A percentile compares a stretch with the other conserved stretches of the same genome.
phyloP scores from a whole-genome alignment of 495 filamentous ascomycete species.

The Podospora pseudocomata region DNA sequence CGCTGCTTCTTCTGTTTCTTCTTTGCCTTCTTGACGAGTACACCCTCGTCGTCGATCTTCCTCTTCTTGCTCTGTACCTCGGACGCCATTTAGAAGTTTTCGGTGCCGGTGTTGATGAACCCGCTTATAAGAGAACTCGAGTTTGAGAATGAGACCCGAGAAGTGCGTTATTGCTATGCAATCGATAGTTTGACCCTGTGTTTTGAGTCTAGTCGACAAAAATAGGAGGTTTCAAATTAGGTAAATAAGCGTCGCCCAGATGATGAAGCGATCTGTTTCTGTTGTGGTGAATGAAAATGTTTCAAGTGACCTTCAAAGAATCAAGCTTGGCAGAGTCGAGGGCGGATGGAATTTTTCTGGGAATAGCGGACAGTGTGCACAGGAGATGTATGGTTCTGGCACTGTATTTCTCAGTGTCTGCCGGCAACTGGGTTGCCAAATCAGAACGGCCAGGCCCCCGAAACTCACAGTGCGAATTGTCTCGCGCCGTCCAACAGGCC shows the following conservation, averaged over 20 bases:
- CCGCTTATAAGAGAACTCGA: slow-evolving; percentile 1
- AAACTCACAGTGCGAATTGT: background rate
- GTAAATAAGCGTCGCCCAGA: background rate
- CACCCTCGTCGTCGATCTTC: slow-evolving; percentile 32
- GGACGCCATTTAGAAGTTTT: slow-evolving; percentile 15
- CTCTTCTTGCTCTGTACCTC: slow-evolving; percentile 38
- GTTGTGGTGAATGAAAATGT: background rate
- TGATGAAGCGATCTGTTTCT: background rate
- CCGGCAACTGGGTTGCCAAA: background rate
- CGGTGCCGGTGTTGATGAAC: background rate
- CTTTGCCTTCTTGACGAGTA: slow-evolving; percentile 38
- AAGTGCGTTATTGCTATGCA: too few species aligned
- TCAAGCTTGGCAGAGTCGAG: background rate
- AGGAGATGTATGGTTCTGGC: background rate
- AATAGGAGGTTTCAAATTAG: background rate
- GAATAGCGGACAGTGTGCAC: background rate
- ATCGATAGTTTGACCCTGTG: background rate
- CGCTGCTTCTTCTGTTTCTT: slow-evolving; percentile 56
- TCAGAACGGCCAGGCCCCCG: background rate
- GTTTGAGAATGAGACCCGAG: background rate
- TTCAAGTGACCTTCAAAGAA: background rate
- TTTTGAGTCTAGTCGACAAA: too few species aligned
- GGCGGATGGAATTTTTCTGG: slow-evolving; percentile 1
- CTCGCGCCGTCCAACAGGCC: background rate
- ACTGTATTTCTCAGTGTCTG: background rate